A percentile compares a stretch with the other conserved stretches of the same genome.
phyloP scores from a whole-genome alignment of 192 early-diverging fungal species.

The Umbelopsis isabellina region DNA sequence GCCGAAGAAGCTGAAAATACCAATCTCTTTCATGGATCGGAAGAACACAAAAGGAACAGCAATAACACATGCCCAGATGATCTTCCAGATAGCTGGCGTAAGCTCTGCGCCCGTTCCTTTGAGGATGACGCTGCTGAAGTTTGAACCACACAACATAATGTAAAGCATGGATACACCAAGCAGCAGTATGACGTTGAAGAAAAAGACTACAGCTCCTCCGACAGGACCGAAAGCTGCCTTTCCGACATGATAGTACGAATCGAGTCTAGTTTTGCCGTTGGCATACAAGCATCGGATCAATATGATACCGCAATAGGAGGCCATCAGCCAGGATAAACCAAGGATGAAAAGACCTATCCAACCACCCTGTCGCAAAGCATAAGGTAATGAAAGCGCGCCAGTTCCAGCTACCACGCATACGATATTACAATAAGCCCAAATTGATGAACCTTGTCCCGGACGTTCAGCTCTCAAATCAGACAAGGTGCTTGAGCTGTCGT shows the following conservation, averaged over 20 bases:
- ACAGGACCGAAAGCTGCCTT: conserved; percentile 70
- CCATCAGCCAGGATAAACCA: conserved; percentile 68
- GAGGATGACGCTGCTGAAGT: conserved; percentile 62
- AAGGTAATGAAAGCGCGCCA: conserved; percentile 84
- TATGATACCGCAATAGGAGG: conserved; percentile 71
- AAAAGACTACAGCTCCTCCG: conserved; percentile 64
- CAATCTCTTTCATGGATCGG: conserved; percentile 81
- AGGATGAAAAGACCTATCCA: conserved; percentile 79
- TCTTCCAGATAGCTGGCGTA: conserved; percentile 63
- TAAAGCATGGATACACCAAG: conserved; percentile 73
- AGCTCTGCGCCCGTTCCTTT: conserved; percentile 43
- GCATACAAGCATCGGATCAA: conserved; percentile 77
- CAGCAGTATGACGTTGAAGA: conserved; percentile 68
- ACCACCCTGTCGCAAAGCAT: conserved; percentile 73
- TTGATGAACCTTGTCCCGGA: conserved; percentile 48
- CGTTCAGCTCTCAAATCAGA: conserved; percentile 38
- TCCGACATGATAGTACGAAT: conserved; percentile 68
- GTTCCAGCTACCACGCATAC: conserved; percentile 80
- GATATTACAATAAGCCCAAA: conserved; percentile 60
- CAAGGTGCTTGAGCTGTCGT: neutral
- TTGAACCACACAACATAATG: conserved; percentile 76
- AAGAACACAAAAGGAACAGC: conserved; percentile 76
- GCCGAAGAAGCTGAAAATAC: conserved; percentile 75
- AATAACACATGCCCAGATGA: conserved; percentile 59
- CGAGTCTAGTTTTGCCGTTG: conserved; percentile 60